Conservation (phyloP, 495 filamentous ascomycete species). For the Neurospora sp. region DNA sequence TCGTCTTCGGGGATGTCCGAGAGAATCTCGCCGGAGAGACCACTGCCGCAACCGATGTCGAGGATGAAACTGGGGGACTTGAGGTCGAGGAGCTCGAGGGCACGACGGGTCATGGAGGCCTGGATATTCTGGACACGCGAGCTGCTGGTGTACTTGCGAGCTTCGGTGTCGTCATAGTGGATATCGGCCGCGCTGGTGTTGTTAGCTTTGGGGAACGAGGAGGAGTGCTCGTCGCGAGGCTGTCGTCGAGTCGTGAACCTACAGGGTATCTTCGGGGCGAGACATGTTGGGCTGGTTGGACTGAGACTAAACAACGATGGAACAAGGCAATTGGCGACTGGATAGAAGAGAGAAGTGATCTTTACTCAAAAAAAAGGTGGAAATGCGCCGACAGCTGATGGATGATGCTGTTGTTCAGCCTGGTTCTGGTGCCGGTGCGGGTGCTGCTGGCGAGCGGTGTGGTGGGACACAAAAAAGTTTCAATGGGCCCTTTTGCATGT, state of each 20-base stretch:
- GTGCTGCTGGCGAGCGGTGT: not conserved
- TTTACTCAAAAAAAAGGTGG: not conserved
- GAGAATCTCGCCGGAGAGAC: conserved; percentile 88
- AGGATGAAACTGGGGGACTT: conserved; percentile 75
- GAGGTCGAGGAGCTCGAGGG: conserved; percentile 80
- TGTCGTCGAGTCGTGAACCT: conserved; percentile 21
- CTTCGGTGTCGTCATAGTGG: conserved; percentile 92
- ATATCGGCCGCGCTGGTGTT: conserved; percentile 72
- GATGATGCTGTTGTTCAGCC: not conserved
- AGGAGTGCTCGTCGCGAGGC: conserved; percentile 6
- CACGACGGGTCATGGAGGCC: conserved; percentile 84
- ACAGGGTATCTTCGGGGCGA: conserved; percentile 91
- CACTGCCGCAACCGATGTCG: conserved; percentile 91
- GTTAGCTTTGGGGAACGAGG: conserved; percentile 6
- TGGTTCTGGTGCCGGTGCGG: not conserved
- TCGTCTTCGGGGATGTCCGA: conserved; percentile 52
- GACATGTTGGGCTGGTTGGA: conserved; percentile 56
- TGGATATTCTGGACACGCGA: conserved; percentile 94
- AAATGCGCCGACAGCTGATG: not conserved
- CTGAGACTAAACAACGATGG: not conserved
- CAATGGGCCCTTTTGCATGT: not conserved
- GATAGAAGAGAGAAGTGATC: not conserved
- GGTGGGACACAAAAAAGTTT: not conserved
- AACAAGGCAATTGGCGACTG: not conserved
- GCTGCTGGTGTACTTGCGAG: conserved; percentile 93